Conservation (phyloP, 2,329 filamentous ascomycete species). For the Arachnopeziza araneosa region DNA sequence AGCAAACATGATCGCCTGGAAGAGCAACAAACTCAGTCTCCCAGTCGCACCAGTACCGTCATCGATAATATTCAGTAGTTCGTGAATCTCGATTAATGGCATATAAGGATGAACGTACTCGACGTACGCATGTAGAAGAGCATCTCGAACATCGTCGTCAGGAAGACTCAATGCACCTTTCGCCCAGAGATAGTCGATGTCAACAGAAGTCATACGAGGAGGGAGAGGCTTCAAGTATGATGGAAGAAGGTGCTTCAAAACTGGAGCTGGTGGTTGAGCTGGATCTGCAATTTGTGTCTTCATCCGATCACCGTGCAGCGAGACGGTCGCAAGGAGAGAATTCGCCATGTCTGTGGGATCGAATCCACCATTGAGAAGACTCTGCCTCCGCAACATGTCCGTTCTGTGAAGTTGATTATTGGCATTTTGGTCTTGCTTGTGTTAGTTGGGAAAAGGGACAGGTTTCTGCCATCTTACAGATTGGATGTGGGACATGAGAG, state of each 20-base stretch:
- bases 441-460: background rate
- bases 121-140: constrained; percentile 74
- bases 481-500: constrained; percentile 27
- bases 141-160: constrained; percentile 63
- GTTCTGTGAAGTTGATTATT: constrained; percentile 16
- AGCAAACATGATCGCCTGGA: constrained; percentile 93
- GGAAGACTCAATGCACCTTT: constrained; percentile 84
- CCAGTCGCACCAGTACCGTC: constrained; percentile 62
- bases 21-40: constrained; percentile 77
- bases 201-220: constrained; percentile 68
- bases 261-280: constrained; percentile 5
- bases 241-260: constrained; percentile 38
- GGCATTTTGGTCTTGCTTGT: constrained; percentile 22
- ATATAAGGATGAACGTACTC: constrained; percentile 93
- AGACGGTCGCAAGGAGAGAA: constrained; percentile 22
- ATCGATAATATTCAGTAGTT: constrained; percentile 56
- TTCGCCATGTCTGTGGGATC: constrained; percentile 13
- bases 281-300: constrained; percentile 16
- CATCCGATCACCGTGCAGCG: constrained; percentile 23
- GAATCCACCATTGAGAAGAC: background rate
- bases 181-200: constrained; percentile 74
- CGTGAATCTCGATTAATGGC: constrained; percentile 70
- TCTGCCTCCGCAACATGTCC: constrained; percentile 15
- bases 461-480: constrained; percentile 25
- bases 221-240: constrained; percentile 76